Evolutionary conservation across 2,329 filamentous ascomycete genomes (phyloP), one percentile per base, ranked within the genome.

Genomic region (Erysiphe pulchra): DNA sequence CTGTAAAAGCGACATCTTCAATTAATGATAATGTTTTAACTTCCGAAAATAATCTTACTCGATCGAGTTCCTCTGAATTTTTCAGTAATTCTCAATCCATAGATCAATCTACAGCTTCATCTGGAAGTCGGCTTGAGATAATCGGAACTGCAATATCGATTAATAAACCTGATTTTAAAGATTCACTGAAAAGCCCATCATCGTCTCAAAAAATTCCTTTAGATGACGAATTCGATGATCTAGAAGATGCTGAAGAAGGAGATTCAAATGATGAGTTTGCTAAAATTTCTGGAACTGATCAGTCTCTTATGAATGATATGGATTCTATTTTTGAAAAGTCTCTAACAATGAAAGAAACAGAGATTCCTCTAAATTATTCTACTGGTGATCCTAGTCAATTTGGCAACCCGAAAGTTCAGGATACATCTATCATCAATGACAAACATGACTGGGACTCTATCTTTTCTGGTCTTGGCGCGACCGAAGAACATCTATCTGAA

Each of bases 371-470:
- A 10, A 46, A 50, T 31, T 48, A 55, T 28, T 70, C 70, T 66
- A 48, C 50, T 14, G 50, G 48, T 12, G 50, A 51, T n/a, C 50
- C 54, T 46, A 52, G 54, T 24, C 18, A 13, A 45, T 8, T 40
- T 12, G 24, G 16, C 2, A 24, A 18, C 14, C 38, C 20, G 38
- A 18, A 13, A 13, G 49, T 56, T 37, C 52, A 57, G 20, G 51
- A 60, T n/a, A 46, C 39, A 11, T 24, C 60, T 38, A 58, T 63
- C 48, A 57, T 60, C 42, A 57, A 59, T 40, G 70, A 71, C 13
- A 63, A 65, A 32, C 80, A 92, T 53, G 87, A 95, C 59, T 95
- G 90, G 90, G 87, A 95, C 56, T 80, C 84, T 36, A 83, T 95
- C 46, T 95, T 95, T 62, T 80, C 82, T 1, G 77, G 78, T 24